Conservation (phyloP, 345 rosid species). For the Corchorus capsularis region DNA sequence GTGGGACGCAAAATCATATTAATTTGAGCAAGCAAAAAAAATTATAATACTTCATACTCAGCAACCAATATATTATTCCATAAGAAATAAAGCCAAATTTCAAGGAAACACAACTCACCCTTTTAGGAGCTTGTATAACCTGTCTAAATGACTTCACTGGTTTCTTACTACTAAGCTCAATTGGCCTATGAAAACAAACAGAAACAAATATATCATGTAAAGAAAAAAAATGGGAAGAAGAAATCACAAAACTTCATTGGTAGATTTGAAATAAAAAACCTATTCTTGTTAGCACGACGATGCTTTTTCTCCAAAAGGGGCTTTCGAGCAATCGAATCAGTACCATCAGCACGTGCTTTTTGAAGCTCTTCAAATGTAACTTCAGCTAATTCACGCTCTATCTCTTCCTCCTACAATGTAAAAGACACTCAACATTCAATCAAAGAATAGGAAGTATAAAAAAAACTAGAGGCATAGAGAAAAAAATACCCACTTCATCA, state of each 20-base stretch:
- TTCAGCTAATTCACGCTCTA: conserved; percentile 63
- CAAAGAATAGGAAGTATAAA: neutral
- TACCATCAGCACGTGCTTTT: conserved; percentile 70
- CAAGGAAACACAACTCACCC: conserved; percentile 37
- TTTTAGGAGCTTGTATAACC: conserved; percentile 75
- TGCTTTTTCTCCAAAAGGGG: conserved; percentile 41
- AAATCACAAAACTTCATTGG: neutral
- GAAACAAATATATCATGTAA: neutral
- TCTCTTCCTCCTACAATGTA: conserved; percentile 54
- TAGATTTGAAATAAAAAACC: conserved; percentile 30
- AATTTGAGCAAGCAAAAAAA: neutral
- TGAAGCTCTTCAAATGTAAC: conserved; percentile 82
- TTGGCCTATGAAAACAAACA: conserved; percentile 47
- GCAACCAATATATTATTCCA: neutral
- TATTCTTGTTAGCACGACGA: conserved; percentile 73
- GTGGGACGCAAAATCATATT: neutral
- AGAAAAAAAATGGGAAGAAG: neutral
- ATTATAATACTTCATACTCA: neutral
- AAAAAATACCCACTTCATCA: conserved; percentile 32
- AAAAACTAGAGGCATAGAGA: neutral
- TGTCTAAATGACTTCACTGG: conserved; percentile 79
- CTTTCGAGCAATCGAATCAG: conserved; percentile 43
- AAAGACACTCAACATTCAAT: conserved; percentile 1
- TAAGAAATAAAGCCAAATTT: neutral
- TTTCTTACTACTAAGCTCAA: conserved; percentile 72